Conservation (phyloP, 2,329 filamentous ascomycete species). For the Colletotrichum higginsianum region DNA sequence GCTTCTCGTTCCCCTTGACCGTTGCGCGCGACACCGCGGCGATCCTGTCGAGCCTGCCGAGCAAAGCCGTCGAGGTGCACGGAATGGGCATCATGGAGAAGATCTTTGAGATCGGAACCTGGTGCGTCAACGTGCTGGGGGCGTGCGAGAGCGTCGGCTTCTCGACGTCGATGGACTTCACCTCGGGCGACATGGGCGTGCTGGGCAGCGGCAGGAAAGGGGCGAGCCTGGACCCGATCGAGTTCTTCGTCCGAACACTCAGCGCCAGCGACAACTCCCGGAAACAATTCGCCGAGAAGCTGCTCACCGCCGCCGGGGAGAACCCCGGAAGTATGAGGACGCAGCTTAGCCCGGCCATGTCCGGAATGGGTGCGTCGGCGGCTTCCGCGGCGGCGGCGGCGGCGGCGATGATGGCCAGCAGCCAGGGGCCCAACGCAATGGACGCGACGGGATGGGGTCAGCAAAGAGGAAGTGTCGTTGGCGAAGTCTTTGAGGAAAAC, state of each 20-base stretch:
- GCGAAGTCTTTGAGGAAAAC: slow-evolving; percentile 34
- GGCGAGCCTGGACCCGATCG: slow-evolving; percentile 57
- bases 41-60: slow-evolving; percentile 58
- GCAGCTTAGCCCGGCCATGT: slow-evolving; percentile 51
- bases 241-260: slow-evolving; percentile 61
- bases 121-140: slow-evolving; percentile 61
- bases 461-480: slow-evolving; percentile 31
- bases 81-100: slow-evolving; percentile 66
- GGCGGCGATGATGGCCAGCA: slow-evolving; percentile 27
- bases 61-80: slow-evolving; percentile 61
- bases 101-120: slow-evolving; percentile 64
- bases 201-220: slow-evolving; percentile 51
- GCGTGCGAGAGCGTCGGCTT: slow-evolving; percentile 51
- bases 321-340: slow-evolving; percentile 56
- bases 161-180: slow-evolving; percentile 50
- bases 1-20: slow-evolving; percentile 73
- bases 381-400: background rate
- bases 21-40: slow-evolving; percentile 72
- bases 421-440: slow-evolving; percentile 13
- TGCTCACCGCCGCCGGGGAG: slow-evolving; percentile 58
- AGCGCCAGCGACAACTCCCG: slow-evolving; percentile 61
- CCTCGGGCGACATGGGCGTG: slow-evolving; percentile 51
- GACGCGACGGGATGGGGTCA: slow-evolving; percentile 23
- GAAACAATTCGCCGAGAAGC: slow-evolving; percentile 59
- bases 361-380: slow-evolving; percentile 2